Evolutionary conservation across 2,329 filamentous ascomycete species (phyloP), one percentile per base, ranked within the genome.

Genomic region (Aspergillus tubingensis): DNA sequence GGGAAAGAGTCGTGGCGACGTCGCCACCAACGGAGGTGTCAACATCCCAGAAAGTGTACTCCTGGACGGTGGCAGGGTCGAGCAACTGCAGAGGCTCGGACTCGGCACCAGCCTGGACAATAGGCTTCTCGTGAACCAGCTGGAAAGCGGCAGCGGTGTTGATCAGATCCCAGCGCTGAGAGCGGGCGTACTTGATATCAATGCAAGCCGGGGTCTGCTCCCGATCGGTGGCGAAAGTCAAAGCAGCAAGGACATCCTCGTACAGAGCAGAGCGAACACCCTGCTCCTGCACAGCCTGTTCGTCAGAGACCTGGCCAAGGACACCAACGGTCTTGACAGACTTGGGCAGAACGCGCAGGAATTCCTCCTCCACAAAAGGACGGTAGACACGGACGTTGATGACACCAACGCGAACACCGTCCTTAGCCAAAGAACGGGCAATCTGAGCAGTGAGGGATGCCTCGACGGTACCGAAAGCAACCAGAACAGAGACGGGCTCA

Each of bases 31-130:
- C 78, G 27, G 92, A 92, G 74, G 88, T 85, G 72, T 96, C 94
- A 43, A 91, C 75, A 68, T 97, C 91, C 92, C 93, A 98, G 84
- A 99, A 97, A 11, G 88, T 89, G 80, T 95, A 98, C 77, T 98
- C 91, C 75, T 91, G 85, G 19, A 88, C 86, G 19, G 77, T 74
- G n/a, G 80, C 73, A 21, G 75, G 68, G 64, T 86, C 83, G n/a
- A 84, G 71, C 19, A 85, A 76, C 66, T 86, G 81, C 57, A 88
- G 76, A 73, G 75, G 70, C 59, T 78, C 78, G 23, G 77, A 51
- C 56, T 69, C 72, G 52, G 79, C 76, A 56, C 78, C 60, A 25
- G 67, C 58, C 32, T 72, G 68, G 15, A 76, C 66, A 49, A 80
- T 68, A 2, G 77, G 75, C 69, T 79, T 78, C 27, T 77, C 74